A percentile compares a stretch with the other conserved stretches of the same genome.
Evolutionary conservation across 2,329 filamentous ascomycete genomes (phyloP).

Genomic region (Arthroderma uncinatum): DNA sequence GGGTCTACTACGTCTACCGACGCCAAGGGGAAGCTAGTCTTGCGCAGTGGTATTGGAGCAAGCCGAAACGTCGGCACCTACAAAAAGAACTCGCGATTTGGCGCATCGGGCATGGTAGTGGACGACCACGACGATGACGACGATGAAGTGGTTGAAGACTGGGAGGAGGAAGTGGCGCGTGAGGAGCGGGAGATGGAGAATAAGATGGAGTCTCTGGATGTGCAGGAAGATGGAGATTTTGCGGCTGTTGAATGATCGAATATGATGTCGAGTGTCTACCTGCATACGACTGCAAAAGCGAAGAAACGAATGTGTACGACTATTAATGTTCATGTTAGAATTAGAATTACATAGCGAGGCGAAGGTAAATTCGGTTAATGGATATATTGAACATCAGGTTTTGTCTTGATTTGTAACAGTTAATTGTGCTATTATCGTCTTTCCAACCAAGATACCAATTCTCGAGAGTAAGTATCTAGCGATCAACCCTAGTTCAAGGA

Average conservation of each 20-base stretch:
- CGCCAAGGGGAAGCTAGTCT: conserved; percentile 13
- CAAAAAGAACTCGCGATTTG: conserved; percentile 15
- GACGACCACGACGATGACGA: conserved; percentile 20
- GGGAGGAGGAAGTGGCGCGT: conserved; percentile 37
- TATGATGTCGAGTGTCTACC: background rate
- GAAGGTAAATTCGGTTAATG: background rate
- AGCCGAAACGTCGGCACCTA: conserved; percentile 10
- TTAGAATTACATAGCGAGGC: background rate
- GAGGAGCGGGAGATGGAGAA: conserved; percentile 26
- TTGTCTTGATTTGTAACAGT: background rate
- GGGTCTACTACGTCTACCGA: conserved; percentile 18
- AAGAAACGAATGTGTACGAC: background rate
- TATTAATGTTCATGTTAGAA: background rate
- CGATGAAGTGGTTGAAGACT: conserved; percentile 35
- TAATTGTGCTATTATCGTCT: too few species aligned
- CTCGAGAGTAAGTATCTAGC: too few species aligned
- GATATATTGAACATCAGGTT: too few species aligned
- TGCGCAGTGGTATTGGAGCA: conserved; percentile 15
- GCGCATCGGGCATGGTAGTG: conserved; percentile 24
- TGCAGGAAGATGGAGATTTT: background rate
- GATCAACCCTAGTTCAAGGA: too few species aligned
- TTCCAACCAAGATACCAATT: too few species aligned
- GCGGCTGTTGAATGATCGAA: background rate
- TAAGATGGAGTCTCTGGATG: conserved; percentile 9
- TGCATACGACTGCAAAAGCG: background rate